phyloP scores from a whole-genome alignment of 305 asterid genomes.

The Stenogyne calaminthoides region DNA sequence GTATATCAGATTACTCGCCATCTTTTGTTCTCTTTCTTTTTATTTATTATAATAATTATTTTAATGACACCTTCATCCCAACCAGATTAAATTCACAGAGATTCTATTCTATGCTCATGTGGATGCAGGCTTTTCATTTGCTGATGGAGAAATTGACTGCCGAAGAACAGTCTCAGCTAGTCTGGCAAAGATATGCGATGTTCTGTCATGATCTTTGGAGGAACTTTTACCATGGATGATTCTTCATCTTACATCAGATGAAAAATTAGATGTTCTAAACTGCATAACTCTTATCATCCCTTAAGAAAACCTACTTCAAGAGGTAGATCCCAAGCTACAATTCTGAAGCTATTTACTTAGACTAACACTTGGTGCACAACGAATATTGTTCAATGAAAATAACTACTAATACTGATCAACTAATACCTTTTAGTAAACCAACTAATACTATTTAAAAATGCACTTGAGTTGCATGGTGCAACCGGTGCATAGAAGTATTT shows the following conservation, averaged over 20 bases:
- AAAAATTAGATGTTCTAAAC: slow-evolving; percentile 48
- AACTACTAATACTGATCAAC: no score
- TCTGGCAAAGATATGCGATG: slow-evolving; percentile 82
- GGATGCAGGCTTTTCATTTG: slow-evolving; percentile 74
- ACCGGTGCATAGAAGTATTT: no score
- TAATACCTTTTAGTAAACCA: no score
- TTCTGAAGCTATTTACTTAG: slow-evolving; percentile 19
- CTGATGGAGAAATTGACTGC: slow-evolving; percentile 56
- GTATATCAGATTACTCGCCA: no score
- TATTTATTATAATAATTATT: not conserved
- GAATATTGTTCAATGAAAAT: no score
- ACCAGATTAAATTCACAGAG: slow-evolving; percentile 1
- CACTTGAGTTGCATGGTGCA: no score
- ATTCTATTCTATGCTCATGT: slow-evolving; percentile 22
- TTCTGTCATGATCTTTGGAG: slow-evolving; percentile 66
- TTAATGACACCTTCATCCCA: not conserved
- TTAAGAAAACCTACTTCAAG: slow-evolving; percentile 66
- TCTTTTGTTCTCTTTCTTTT: not conserved
- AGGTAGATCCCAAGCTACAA: slow-evolving; percentile 48
- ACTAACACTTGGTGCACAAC: no score
- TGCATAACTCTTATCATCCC: slow-evolving; percentile 66
- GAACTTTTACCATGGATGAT: slow-evolving; percentile 80
- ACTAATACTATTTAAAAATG: no score
- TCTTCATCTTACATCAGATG: slow-evolving; percentile 54
- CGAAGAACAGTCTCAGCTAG: slow-evolving; percentile 74